Evolutionary conservation across 2,329 filamentous ascomycete species (phyloP).

Genomic region (Trichoderma sp.): DNA sequence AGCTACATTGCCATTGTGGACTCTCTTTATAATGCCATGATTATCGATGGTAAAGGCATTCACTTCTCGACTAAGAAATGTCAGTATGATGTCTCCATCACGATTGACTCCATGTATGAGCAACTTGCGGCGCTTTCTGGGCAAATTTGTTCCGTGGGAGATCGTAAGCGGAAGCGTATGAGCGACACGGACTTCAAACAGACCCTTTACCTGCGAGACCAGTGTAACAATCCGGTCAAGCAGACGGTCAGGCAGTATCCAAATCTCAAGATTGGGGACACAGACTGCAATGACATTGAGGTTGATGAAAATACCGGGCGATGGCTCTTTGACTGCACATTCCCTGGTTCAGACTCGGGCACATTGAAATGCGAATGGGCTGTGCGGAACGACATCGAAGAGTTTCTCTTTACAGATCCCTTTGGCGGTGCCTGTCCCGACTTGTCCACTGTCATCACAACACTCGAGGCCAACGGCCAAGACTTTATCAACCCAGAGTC

Average conservation of each 20-base stretch:
- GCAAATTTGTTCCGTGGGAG: conserved; percentile 33
- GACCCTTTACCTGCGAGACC: conserved; percentile 37
- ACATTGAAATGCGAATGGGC: conserved; percentile 35
- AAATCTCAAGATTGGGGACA: conserved; percentile 35
- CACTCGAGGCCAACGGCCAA: conserved; percentile 31
- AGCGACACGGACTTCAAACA: conserved; percentile 36
- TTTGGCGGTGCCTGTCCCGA: conserved; percentile 40
- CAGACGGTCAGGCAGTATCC: conserved; percentile 33
- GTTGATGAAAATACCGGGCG: conserved; percentile 32
- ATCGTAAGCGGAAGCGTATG: conserved; percentile 26
- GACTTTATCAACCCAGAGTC: conserved; percentile 34
- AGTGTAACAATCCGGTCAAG: conserved; percentile 37
- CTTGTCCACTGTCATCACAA: conserved; percentile 38
- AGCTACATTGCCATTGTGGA: conserved; percentile 37
- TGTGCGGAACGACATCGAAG: conserved; percentile 35
- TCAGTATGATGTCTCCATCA: conserved; percentile 36
- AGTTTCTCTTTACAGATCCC: conserved; percentile 38
- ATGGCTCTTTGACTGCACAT: conserved; percentile 41
- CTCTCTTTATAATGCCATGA: conserved; percentile 34
- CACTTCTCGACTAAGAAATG: conserved; percentile 40
- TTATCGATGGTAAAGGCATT: conserved; percentile 36
- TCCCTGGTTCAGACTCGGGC: conserved; percentile 36
- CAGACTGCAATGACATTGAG: conserved; percentile 33
- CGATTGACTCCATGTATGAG: conserved; percentile 36
- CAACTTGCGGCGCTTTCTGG: conserved; percentile 38